Percentiles rank a stretch among this genome's conserved stretches.
These are phyloP conservation scores for Rhododendron griersonianum DNA, from an alignment of 148 eudicot genomes.

Conservation along the genomic window DNA sequence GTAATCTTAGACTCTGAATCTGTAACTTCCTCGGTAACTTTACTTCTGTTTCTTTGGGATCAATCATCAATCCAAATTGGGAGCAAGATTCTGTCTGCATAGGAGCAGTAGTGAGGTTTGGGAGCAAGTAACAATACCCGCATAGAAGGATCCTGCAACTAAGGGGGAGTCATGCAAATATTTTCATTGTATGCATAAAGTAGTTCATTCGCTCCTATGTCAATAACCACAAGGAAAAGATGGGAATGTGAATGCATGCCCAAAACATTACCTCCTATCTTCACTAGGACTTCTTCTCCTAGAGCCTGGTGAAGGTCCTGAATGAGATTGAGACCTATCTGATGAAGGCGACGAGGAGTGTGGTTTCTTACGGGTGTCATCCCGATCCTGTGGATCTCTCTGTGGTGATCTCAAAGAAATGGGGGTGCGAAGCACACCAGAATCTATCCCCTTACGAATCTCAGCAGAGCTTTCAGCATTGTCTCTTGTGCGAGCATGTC, in stretches of 20 bases:
- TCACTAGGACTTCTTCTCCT: constrained; percentile 36
- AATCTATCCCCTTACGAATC: constrained; percentile 21
- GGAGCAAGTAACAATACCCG: background rate
- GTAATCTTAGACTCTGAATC: background rate
- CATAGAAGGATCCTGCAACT: background rate
- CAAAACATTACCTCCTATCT: constrained; percentile 37
- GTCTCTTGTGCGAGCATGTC: constrained; percentile 27
- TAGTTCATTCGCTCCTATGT: background rate
- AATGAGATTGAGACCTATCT: constrained; percentile 29
- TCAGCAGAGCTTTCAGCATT: constrained; percentile 30
- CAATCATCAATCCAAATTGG: background rate
- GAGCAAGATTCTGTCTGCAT: background rate
- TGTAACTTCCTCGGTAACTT: background rate
- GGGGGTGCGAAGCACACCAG: constrained; percentile 31
- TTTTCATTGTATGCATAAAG: background rate
- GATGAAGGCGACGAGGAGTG: constrained; percentile 47
- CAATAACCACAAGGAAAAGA: constrained; percentile 4
- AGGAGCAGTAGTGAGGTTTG: background rate
- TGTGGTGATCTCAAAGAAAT: constrained; percentile 62
- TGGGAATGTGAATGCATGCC: background rate
- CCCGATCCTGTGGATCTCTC: constrained; percentile 41
- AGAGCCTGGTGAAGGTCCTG: constrained; percentile 26
- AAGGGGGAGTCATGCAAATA: background rate
- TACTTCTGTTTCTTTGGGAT: background rate
- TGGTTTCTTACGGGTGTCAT: constrained; percentile 25